Percentiles rank a stretch among this genome's conserved stretches.
Conservation (phyloP, 2,329 filamentous ascomycete genomes). For the Colletotrichum lentis region DNA sequence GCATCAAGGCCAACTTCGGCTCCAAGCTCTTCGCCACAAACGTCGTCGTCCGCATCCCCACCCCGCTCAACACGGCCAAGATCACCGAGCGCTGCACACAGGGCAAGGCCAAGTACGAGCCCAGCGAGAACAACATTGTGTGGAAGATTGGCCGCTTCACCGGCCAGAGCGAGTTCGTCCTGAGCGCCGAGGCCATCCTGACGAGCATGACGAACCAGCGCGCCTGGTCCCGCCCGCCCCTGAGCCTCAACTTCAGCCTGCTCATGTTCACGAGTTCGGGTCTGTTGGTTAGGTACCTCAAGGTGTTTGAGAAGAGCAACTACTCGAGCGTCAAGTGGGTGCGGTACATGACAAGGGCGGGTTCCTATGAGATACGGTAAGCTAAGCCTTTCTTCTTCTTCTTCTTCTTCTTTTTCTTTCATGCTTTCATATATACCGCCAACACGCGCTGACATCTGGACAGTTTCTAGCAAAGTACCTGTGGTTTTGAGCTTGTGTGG, state of each 20-base stretch:
- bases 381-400: no score
- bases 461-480: conserved; percentile 47
- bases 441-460: conserved; percentile 28
- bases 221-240: conserved; percentile 91
- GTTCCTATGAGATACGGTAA: conserved; percentile 95
- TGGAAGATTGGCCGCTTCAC: conserved; percentile 99
- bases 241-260: conserved; percentile 90
- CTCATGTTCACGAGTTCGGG: conserved; percentile 99
- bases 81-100: conserved; percentile 93
- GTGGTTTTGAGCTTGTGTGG: conserved; percentile 32
- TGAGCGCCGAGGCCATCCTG: conserved; percentile 90
- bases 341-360: conserved; percentile 96
- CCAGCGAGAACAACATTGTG: conserved; percentile 95
- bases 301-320: conserved; percentile 99
- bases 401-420: no score
- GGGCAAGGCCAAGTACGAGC: conserved; percentile 98
- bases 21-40: conserved; percentile 97
- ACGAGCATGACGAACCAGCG: conserved; percentile 99
- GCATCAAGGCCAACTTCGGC: conserved; percentile 96
- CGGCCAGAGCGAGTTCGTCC: conserved; percentile 94
- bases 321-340: conserved; percentile 99
- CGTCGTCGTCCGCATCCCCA: conserved; percentile 91
- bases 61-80: conserved; percentile 92
- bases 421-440: no score
- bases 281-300: conserved; percentile 89